Percentiles rank a stretch among this genome's conserved stretches.
These are phyloP conservation scores for Chlorella vulgaris DNA, from an alignment of 139 green algal species.

Conservation along the genomic window DNA sequence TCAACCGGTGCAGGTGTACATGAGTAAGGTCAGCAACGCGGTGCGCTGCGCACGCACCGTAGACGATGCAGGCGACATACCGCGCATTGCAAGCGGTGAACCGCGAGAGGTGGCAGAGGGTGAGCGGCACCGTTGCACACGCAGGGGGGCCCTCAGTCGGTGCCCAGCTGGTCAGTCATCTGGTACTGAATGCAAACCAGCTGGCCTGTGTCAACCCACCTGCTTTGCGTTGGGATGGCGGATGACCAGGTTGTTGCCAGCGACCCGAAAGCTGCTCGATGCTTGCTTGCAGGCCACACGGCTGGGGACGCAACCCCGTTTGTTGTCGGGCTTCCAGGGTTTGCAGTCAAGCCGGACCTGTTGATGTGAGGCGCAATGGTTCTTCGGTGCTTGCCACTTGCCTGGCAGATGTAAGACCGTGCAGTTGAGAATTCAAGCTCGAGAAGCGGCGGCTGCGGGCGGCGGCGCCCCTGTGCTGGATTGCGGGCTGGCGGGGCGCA, in stretches of 20 bases:
- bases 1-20: background rate
- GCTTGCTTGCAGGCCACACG: constrained; percentile 32
- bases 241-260: background rate
- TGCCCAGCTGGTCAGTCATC: too few relatives aligned
- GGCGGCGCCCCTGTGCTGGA: too few relatives aligned
- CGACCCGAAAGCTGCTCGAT: background rate
- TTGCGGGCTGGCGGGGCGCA: too few relatives aligned
- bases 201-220: background rate
- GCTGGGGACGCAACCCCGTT: background rate
- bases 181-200: too few relatives aligned
- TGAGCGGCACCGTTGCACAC: background rate
- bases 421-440: too few relatives aligned
- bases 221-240: background rate
- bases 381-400: too few relatives aligned
- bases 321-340: constrained; percentile 4
- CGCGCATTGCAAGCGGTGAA: constrained; percentile 27
- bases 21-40: constrained; percentile 6
- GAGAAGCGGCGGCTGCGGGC: too few relatives aligned
- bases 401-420: too few relatives aligned
- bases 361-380: background rate
- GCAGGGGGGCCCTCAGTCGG: background rate
- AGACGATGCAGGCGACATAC: constrained; percentile 11
- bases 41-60: constrained; percentile 10
- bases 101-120: constrained; percentile 17
- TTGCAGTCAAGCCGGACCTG: constrained; percentile 16